phyloP scores from a whole-genome alignment of 176 grass and related monocot species.

The Olyra latifolia region DNA sequence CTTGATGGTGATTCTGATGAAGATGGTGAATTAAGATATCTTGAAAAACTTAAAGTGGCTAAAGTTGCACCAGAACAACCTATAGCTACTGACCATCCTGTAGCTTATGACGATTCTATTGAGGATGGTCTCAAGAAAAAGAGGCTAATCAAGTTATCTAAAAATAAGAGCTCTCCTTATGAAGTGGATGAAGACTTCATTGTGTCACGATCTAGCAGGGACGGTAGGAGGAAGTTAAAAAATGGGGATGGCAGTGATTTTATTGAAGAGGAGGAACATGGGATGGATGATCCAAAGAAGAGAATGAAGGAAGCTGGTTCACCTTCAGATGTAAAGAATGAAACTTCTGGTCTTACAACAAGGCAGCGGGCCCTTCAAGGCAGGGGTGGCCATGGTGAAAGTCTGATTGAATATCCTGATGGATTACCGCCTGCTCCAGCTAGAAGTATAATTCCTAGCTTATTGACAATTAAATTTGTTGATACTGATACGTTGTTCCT shows the following conservation, averaged over 20 bases:
- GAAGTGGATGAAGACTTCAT: constrained; percentile 81
- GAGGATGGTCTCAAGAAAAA: constrained; percentile 60
- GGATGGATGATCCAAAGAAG: constrained; percentile 56
- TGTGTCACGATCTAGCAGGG: constrained; percentile 48
- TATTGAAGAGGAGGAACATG: constrained; percentile 69
- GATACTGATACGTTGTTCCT: constrained; percentile 18
- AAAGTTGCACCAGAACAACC: constrained; percentile 51
- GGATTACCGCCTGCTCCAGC: constrained; percentile 79
- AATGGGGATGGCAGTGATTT: constrained; percentile 51
- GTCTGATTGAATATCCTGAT: constrained; percentile 84
- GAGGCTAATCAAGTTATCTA: constrained; percentile 55
- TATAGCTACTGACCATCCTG: constrained; percentile 25
- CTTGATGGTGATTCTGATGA: constrained; percentile 59
- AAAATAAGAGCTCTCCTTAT: constrained; percentile 42
- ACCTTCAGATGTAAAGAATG: constrained; percentile 43
- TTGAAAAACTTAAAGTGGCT: constrained; percentile 64
- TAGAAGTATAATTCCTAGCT: constrained; percentile 69
- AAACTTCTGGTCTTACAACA: constrained; percentile 60
- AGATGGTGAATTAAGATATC: constrained; percentile 62
- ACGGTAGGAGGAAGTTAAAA: constrained; percentile 51
- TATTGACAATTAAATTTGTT: constrained; percentile 11
- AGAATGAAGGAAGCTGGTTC: constrained; percentile 39
- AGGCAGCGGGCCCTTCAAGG: constrained; percentile 93
- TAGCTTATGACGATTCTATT: constrained; percentile 47
- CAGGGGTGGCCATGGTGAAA: constrained; percentile 73